Evolutionary conservation across 768 basidiomycete species (phyloP), one percentile per base, ranked within the genome.

Genomic region (Amanita pseudoporphyria): DNA sequence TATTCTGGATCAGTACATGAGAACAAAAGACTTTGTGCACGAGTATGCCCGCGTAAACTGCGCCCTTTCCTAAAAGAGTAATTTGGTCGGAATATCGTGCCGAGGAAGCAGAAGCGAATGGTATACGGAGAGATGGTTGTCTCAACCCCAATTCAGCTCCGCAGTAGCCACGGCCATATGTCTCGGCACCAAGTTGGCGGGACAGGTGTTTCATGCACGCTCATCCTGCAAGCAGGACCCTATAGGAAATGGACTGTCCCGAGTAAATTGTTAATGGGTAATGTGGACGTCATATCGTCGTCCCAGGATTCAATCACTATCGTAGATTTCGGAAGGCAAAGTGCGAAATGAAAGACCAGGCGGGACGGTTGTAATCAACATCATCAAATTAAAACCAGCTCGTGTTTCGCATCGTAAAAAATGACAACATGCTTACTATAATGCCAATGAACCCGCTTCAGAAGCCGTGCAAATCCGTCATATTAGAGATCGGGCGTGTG

Each of bases 301-400:
- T 31, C 44, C 31, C 44, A 45, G 44, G 44, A 31, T 45, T 33
- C 44, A 33, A 3, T n/a, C n/a, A n/a, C n/a, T 5, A 47, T 28
- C 46, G 46, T 36, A 47, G 32, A 47, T 47, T 35, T 36, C 46
- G 46, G 46, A 26, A 35, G 46, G 35, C 46, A 47, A 47, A 47
- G 45, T 38, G 46, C 46, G 46, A 38, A 26, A 38, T 47, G 10
- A 47, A n/a, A 47, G 10, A 26, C 44, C 13, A 45, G 19, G 16
- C 19, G 32, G 31, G 21, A 32, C 19, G 33, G 31, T 21, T 35
- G 14, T 16, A 30, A 26, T 43, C 44, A 31, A 22, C 22, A 10
- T 16, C 14, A 13, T 47, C 33, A 33, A 24, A 37, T 38, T 22
- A 2, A 38, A 16, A 16, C 12, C 40, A 41, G 5, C 40, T 16